phyloP scores from a whole-genome alignment of 164 flowering plant species.

The Kingdonia uniflora region DNA sequence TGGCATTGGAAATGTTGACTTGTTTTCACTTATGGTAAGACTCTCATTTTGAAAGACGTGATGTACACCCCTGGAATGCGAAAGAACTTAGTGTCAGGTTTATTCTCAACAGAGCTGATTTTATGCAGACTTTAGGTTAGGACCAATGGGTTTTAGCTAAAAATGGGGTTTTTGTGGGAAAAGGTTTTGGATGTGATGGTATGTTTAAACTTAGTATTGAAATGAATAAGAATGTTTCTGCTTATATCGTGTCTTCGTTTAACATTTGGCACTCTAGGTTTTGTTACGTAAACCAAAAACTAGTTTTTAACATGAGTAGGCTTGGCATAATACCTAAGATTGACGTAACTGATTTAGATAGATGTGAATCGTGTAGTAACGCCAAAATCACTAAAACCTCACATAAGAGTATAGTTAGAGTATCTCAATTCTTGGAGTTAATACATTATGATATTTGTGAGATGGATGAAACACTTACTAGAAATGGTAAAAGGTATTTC shows the following conservation, averaged over 20 bases:
- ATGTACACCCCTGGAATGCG: too few relatives aligned
- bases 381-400: constrained; percentile 6
- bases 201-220: constrained; percentile 1
- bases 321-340: constrained; percentile 2
- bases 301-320: constrained; percentile 4
- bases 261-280: constrained; percentile 11
- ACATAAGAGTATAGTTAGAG: neutral
- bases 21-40: neutral
- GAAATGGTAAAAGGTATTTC: constrained; percentile 12
- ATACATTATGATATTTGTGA: constrained; percentile 13
- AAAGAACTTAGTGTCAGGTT: too few relatives aligned
- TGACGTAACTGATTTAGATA: neutral
- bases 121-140: constrained; percentile 1
- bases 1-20: neutral
- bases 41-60: neutral
- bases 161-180: constrained; percentile 4
- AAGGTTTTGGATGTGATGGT: constrained; percentile 6
- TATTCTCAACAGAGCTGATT: constrained; percentile 2
- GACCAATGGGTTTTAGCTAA: constrained; percentile 3
- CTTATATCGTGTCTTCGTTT: neutral
- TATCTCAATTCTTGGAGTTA: neutral
- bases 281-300: constrained; percentile 3
- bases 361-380: constrained; percentile 7
- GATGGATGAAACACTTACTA: neutral
- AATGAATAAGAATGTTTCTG: constrained; percentile 1